phyloP scores from a whole-genome alignment of 352 stramenopile genomes.

The Globisporangium carolinianum region DNA sequence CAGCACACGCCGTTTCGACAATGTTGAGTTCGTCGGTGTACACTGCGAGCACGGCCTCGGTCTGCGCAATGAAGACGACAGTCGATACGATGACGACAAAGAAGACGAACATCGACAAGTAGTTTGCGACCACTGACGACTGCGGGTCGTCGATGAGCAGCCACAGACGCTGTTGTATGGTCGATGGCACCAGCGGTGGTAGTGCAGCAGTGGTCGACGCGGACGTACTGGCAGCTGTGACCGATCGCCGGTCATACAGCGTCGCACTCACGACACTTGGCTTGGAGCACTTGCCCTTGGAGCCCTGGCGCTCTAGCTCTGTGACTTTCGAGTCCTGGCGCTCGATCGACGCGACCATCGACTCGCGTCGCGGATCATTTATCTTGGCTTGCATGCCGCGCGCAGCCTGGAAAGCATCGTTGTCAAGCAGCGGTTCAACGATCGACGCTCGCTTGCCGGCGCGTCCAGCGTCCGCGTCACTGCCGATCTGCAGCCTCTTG shows the following conservation, averaged over 20 bases:
- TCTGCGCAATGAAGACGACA: slow-evolving; percentile 62
- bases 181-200: not conserved
- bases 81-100: slow-evolving; percentile 58
- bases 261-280: not conserved
- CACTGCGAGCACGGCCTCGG: slow-evolving; percentile 31
- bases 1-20: slow-evolving; percentile 43
- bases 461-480: not conserved
- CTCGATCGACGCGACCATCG: not conserved
- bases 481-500: not conserved
- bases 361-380: not conserved
- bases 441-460: slow-evolving; percentile 6
- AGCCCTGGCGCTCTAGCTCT: slow-evolving; percentile 4
- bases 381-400: too few relatives aligned
- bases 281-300: not conserved
- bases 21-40: slow-evolving; percentile 26
- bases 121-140: slow-evolving; percentile 50
- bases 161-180: slow-evolving; percentile 21
- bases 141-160: slow-evolving; percentile 66
- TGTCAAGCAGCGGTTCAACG: not conserved
- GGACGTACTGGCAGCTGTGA: not conserved
- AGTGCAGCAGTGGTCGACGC: not conserved
- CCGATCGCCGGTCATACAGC: not conserved
- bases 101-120: slow-evolving; percentile 51
- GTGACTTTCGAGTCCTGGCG: slow-evolving; percentile 5
- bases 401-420: not conserved